These are phyloP conservation scores for Venturia effusa DNA, from an alignment of 2,329 filamentous ascomycete genomes.

Conservation along the genomic window DNA sequence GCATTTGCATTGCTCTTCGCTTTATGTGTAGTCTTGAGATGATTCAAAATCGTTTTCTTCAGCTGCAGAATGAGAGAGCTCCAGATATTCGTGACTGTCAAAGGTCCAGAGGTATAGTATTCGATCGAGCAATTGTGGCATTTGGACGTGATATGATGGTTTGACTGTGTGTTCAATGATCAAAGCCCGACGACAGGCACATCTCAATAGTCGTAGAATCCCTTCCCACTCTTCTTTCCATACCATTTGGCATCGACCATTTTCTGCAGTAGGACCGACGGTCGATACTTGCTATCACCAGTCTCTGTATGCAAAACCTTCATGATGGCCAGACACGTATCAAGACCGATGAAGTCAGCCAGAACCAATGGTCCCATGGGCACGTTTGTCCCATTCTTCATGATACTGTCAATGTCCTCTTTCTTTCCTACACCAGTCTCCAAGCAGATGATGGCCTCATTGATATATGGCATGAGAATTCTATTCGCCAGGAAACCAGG, in stretches of 20 bases:
- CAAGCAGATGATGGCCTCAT: constrained; percentile 91
- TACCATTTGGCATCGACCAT: constrained; percentile 98
- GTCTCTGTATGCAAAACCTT: constrained; percentile 85
- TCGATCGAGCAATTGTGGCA: not conserved
- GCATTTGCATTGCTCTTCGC: no score
- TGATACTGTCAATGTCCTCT: constrained; percentile 92
- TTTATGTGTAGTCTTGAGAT: not conserved
- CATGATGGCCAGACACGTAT: constrained; percentile 96
- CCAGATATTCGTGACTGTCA: not conserved
- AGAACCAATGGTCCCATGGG: constrained; percentile 93
- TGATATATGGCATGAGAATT: constrained; percentile 98
- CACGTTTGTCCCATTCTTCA: constrained; percentile 98
- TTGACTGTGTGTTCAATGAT: not conserved
- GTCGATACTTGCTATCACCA: constrained; percentile 90
- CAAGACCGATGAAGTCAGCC: constrained; percentile 93
- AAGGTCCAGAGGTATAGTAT: not conserved
- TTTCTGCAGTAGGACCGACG: constrained; percentile 74
- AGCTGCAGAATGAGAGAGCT: not conserved
- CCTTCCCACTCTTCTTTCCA: constrained; percentile 94
- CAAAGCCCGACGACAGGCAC: not conserved
- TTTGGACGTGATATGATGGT: not conserved
- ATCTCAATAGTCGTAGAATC: constrained; percentile 75
- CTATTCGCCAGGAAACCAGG: constrained; percentile 94
- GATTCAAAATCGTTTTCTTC: not conserved
- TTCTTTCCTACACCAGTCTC: constrained; percentile 83